Evolutionary conservation across 1,284 basidiomycete species (phyloP).

Genomic region (Ustilago nuda): DNA sequence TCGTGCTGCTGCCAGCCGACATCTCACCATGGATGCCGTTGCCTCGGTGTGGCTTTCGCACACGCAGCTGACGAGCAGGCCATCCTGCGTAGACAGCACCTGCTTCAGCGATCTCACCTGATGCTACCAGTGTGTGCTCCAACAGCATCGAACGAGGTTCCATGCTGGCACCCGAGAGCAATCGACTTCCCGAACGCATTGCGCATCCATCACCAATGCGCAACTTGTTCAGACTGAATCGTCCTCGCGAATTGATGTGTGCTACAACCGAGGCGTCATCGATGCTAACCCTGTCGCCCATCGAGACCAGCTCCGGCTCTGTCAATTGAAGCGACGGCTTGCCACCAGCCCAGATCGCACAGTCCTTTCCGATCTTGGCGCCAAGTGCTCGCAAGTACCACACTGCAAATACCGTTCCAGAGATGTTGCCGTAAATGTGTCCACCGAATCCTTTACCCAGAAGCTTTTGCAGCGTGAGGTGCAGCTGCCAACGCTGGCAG

Average conservation of each 20-base stretch:
- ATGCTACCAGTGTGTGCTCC: slow-evolving; percentile 68
- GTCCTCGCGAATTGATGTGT: slow-evolving; percentile 69
- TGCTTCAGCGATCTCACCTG: slow-evolving; percentile 68
- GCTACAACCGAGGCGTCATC: slow-evolving; percentile 69
- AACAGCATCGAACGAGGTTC: slow-evolving; percentile 68
- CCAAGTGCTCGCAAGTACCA: slow-evolving; percentile 67
- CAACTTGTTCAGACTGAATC: slow-evolving; percentile 68
- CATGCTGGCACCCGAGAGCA: slow-evolving; percentile 68
- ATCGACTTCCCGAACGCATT: slow-evolving; percentile 65
- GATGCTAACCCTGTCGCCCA: slow-evolving; percentile 66
- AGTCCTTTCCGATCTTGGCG: slow-evolving; percentile 64
- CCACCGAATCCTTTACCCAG: slow-evolving; percentile 66
- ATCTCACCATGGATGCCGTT: slow-evolving; percentile 32
- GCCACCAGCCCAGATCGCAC: slow-evolving; percentile 68
- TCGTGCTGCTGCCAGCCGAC: slow-evolving; percentile 48
- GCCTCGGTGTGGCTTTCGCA: slow-evolving; percentile 46
- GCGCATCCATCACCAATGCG: slow-evolving; percentile 68
- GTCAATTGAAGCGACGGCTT: slow-evolving; percentile 68
- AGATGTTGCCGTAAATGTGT: slow-evolving; percentile 65
- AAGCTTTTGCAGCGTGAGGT: slow-evolving; percentile 64
- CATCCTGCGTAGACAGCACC: slow-evolving; percentile 68
- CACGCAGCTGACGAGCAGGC: slow-evolving; percentile 64
- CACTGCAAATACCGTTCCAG: slow-evolving; percentile 63
- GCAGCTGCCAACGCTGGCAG: slow-evolving; percentile 69
- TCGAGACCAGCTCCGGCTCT: slow-evolving; percentile 67